A percentile compares a stretch with the other conserved stretches of the same genome.
Evolutionary conservation across 768 basidiomycete genomes (phyloP).

Genomic region (Cystobasidium tubakii): DNA sequence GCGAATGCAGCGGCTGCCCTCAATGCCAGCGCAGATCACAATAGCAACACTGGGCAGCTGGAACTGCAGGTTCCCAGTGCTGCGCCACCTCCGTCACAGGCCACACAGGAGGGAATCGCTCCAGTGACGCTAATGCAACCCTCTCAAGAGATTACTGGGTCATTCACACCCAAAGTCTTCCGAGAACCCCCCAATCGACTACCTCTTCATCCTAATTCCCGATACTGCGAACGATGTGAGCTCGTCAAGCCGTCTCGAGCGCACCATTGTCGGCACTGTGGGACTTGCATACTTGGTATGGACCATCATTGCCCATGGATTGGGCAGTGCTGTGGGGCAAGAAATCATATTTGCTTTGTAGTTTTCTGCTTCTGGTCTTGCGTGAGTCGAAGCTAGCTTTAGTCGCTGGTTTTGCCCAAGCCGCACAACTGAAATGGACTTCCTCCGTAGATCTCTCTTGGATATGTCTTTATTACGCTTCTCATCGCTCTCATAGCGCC

Average conservation of each 20-base stretch:
- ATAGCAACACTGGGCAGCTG: background rate
- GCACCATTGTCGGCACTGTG: conserved; percentile 76
- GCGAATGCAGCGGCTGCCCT: background rate
- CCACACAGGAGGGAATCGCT: background rate
- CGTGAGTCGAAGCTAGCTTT: conserved; percentile 1
- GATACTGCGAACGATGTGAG: conserved; percentile 21
- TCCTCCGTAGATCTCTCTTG: conserved; percentile 17
- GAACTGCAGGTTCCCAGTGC: background rate
- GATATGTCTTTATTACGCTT: conserved; percentile 21
- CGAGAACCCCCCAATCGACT: background rate
- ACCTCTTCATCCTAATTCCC: conserved; percentile 23
- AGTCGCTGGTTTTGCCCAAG: background rate
- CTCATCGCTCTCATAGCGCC: conserved; percentile 22
- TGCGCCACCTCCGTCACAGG: background rate
- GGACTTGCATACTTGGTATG: conserved; percentile 77
- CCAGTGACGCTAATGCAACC: background rate
- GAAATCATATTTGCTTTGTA: conserved; percentile 88
- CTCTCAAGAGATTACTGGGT: background rate
- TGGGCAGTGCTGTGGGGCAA: conserved; percentile 87
- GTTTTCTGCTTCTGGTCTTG: conserved; percentile 65
- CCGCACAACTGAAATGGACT: background rate
- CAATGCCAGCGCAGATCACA: background rate
- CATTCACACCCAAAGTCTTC: background rate
- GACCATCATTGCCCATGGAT: conserved; percentile 91
- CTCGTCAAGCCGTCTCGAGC: conserved; percentile 53